A percentile compares a stretch with the other conserved stretches of the same genome.
These are phyloP conservation scores for Periconia sp. DNA, from an alignment of 2,329 filamentous ascomycete genomes.

Conservation along the genomic window DNA sequence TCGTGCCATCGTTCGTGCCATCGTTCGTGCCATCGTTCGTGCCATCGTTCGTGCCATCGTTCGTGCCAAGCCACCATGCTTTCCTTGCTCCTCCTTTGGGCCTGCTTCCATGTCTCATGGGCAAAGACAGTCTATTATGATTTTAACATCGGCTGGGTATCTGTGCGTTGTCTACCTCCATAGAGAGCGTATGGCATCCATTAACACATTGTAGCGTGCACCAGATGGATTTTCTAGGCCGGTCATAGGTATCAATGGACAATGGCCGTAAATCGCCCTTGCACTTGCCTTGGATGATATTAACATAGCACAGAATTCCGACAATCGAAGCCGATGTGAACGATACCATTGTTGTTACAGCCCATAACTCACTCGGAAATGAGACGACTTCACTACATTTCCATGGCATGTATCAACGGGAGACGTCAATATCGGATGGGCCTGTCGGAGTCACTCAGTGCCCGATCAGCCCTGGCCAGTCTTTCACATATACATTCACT, in stretches of 20 bases:
- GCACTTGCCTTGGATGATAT: not conserved
- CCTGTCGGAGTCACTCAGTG: conserved; percentile 64
- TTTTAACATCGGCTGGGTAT: conserved; percentile 61
- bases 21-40: no score
- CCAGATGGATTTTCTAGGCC: conserved; percentile 39
- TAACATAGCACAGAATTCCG: conserved; percentile 55
- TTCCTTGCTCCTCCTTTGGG: conserved; percentile 6
- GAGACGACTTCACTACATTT: conserved; percentile 72
- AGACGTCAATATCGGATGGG: conserved; percentile 75
- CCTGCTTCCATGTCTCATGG: conserved; percentile 18
- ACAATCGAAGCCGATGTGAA: conserved; percentile 74
- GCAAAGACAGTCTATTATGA: conserved; percentile 53
- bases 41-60: not conserved
- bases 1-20: no score
- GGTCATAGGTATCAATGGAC: conserved; percentile 71
- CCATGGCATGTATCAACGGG: conserved; percentile 78
- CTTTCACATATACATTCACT: conserved; percentile 72
- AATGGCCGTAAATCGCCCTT: conserved; percentile 61
- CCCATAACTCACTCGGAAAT: conserved; percentile 70
- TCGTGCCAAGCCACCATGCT: conserved; percentile 5
- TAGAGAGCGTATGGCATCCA: not conserved
- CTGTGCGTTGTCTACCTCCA: conserved; percentile 48
- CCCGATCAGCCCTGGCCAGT: conserved; percentile 64
- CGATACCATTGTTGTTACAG: conserved; percentile 71
- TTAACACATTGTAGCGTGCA: conserved; percentile 9